These are phyloP conservation scores for Eimeria acervulina DNA, from an alignment of 169 alveolate species.

Conservation along the genomic window DNA sequence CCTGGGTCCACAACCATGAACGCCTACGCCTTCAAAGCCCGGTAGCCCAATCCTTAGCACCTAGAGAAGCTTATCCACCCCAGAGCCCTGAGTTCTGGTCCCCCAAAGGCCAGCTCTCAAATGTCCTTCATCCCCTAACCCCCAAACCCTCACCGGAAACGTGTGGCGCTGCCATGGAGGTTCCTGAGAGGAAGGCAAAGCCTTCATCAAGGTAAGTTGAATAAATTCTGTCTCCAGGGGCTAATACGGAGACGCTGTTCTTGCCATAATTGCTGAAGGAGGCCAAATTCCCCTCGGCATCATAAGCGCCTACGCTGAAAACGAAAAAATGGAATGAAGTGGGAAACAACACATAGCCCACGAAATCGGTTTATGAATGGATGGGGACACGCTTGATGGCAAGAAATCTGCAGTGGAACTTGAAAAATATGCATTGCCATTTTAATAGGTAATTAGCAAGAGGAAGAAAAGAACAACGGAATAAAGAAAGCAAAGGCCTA, in stretches of 20 bases:
- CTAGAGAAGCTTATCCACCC: not conserved
- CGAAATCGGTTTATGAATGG: not conserved
- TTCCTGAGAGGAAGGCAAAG: conserved; percentile 86
- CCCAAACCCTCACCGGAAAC: conserved; percentile 86
- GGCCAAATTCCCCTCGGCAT: conserved; percentile 85
- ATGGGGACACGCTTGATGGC: not conserved
- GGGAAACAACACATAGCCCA: not conserved
- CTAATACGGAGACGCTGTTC: conserved; percentile 86
- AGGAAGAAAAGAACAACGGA: not conserved
- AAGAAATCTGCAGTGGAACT: not conserved
- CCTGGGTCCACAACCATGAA: not conserved
- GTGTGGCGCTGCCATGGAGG: conserved; percentile 90
- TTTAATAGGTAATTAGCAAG: not conserved
- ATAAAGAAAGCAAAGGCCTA: not conserved
- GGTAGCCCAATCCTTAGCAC: not conserved
- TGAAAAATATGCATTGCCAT: not conserved
- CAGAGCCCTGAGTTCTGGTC: not conserved
- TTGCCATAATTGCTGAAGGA: conserved; percentile 87
- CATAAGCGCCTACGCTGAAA: conserved; percentile 86
- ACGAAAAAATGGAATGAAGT: conserved; percentile 22
- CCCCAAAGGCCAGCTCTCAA: not conserved
- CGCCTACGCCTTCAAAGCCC: not conserved
- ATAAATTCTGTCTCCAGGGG: conserved; percentile 88
- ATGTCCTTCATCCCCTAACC: not conserved
- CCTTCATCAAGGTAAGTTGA: conserved; percentile 85